Evolutionary conservation across 257 asterid species (phyloP), one percentile per base, ranked within the genome.

Genomic region (Solanum chiquidenum): DNA sequence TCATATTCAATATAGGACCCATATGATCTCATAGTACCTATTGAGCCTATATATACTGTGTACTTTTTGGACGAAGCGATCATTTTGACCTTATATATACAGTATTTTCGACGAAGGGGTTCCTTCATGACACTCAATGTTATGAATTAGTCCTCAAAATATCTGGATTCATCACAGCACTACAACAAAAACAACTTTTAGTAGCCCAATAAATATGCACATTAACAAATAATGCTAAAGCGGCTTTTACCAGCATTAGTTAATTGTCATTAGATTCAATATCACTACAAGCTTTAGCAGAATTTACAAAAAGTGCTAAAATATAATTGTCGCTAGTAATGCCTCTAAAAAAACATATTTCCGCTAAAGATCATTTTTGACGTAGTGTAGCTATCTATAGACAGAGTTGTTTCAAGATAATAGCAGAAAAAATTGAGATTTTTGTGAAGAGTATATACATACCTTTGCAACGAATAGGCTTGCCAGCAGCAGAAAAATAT

Each of bases 391-490:
- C 46, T 73, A 34, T 73, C 6, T 21, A 34, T 34, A 49, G 60
- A 49, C 60, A 18, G 62, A 13, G 49, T 13, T 46, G 55, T 46
- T 4, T 46, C 55, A 44, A 44, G 49, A 44, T 44, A 46, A 46
- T 23, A 38, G 5, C 49, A 33, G 29, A 20, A 40, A 77, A 20
- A 6, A 2, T n/a, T 27, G 58, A 66, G 25, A 64, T 33, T 21
- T 79, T 52, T 23, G 64, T 20, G 27, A 2, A 23, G 58, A 18
- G 40, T 5, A 12, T 83, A 31, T 89, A 29, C 35, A 69, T 69
- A 94, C 98, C 98, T 95, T 92, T 91, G 95, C 98, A 95, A 89
- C 91, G 86, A 18, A 94, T 94, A 42, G 98, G 98, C 85, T 94
- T 94, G n/a, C 95, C 97, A 14, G 94, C 93, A 10, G 93, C 21